Evolutionary conservation across 108 stramenopile species (phyloP), one percentile per base, ranked within the genome.

Genomic region (Aureococcus anophagefferens): DNA sequence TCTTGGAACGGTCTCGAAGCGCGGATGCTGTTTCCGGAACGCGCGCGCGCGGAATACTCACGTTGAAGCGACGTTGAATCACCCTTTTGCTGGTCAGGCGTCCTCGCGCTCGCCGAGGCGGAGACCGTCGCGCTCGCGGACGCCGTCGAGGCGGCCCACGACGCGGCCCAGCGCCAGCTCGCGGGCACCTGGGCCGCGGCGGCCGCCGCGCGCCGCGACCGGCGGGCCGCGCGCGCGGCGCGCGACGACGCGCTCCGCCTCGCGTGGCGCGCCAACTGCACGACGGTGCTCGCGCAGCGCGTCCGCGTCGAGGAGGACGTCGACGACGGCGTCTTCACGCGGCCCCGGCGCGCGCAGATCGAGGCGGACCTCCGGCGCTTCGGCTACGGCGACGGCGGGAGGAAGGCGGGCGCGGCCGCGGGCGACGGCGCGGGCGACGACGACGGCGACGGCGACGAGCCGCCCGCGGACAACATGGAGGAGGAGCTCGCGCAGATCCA

Each of bases 241-340:
- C 4, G 46, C 28, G 46, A 45, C 15, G 59, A 30, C 29, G 9
- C 33, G 31, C 18, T 59, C 4, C 29, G 69, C 18, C 37, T 51
- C 1, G 51, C 33, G 14, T 70, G 46, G 46, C 69, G 51, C 11
- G 13, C 46, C 59, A 18, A 51, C 30, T 70, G 69, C 51, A 70
- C 69, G 30, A 70, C 69, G 31, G 59, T 70, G 14, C 59, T 70
- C 30, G 28, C 21, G 21, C 18, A 46, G 18, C 46, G 51, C 32
- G 51, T 70, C 18, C 46, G 69, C 29, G 51, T 46, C n/a, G 69
- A 70, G 37, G 69, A 70, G 51, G 69, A 70, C 69, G 46, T 70
- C 46, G 69, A 70, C 69, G 69, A 70, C 69, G 69, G 69, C 14
- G 33, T 46, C 14, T 70, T 62, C 59, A 70, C 69, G 21, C 46